Evolutionary conservation across 2,329 filamentous ascomycete species (phyloP), one percentile per base, ranked within the genome.

Genomic region (Monosporascus ibericus): DNA sequence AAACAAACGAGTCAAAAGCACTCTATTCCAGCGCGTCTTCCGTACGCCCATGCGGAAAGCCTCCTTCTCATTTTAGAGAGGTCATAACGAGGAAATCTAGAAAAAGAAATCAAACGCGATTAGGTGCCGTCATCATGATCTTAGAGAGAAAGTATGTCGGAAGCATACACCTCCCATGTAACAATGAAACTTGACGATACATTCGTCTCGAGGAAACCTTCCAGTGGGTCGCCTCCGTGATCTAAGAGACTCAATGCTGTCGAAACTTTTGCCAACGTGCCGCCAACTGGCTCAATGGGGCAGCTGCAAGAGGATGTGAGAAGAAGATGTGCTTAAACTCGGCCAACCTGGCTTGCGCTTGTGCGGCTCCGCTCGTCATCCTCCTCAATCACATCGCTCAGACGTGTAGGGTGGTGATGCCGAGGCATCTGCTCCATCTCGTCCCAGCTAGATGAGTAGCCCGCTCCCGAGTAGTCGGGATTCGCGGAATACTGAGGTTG

Each of bases 361-460:
- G 87, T 89, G 22, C 87, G 81, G 65, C 87, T 89, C 48, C 84
- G 78, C 70, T 95, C 90, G 60, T 94, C 89, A 58, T 95, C 87
- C 65, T 90, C 90, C 65, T 91, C 87, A 30, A 94, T 79, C 27
- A 96, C 91, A 70, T 95, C 91, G 68, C 90, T 95, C 57, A 96
- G 75, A 52, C 92, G 77, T 8, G 91, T 95, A 0, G 91, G 91
- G 70, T 96, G 90, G 60, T 94, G 89, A 69, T 95, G 91, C 52
- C 85, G 80, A 24, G 86, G 85, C 42, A 46, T 25, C 22, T 46
- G 42, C 57, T 90, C 75, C n/a, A 74, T 73, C 71, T 64, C 59
- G 57, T 94, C 88, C 89, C 90, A 95, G 17, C 82, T 85, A 2
- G 84, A 78, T 1, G 77, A 84, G 69, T 85, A 90, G 22, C 80